A percentile compares a stretch with the other conserved stretches of the same genome.
Evolutionary conservation across 805 yeast species (phyloP).

Genomic region (Millerago galiae): DNA sequence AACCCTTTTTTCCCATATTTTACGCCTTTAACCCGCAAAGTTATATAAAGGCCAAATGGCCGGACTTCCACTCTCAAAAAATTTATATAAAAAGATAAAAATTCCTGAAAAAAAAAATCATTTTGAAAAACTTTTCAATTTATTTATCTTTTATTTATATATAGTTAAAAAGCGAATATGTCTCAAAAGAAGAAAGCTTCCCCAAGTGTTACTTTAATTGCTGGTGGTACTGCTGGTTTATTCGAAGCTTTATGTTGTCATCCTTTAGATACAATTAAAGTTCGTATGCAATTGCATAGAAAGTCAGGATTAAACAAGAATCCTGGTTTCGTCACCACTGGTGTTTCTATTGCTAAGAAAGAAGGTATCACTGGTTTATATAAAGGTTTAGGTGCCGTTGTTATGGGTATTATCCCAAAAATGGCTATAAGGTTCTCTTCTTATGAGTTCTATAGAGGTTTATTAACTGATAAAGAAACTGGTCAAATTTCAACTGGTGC

Average conservation of each 20-base stretch:
- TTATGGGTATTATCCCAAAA: slow-evolving; percentile 95
- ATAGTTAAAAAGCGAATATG: neutral
- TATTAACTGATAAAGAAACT: slow-evolving; percentile 50
- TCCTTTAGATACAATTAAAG: slow-evolving; percentile 96
- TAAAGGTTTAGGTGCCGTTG: slow-evolving; percentile 95
- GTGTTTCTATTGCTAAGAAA: slow-evolving; percentile 64
- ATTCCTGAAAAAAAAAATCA: neutral
- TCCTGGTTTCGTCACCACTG: slow-evolving; percentile 84
- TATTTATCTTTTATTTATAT: neutral
- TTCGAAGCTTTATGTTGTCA: slow-evolving; percentile 98
- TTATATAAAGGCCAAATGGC: no score
- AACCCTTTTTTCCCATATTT: no score
- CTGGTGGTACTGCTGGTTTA: slow-evolving; percentile 97
- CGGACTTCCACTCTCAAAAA: no score
- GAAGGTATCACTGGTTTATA: slow-evolving; percentile 85
- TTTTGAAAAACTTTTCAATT: neutral
- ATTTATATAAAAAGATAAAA: no score
- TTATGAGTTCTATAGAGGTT: slow-evolving; percentile 78
- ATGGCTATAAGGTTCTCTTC: slow-evolving; percentile 97
- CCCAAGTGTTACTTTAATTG: slow-evolving; percentile 62
- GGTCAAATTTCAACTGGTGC: slow-evolving; percentile 64
- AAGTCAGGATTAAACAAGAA: slow-evolving; percentile 61
- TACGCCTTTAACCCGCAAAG: no score
- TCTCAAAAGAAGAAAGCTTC: slow-evolving; percentile 28
- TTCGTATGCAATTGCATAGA: slow-evolving; percentile 88